Conservation (phyloP, 768 basidiomycete genomes). For the Kwoniella dendrophila region DNA sequence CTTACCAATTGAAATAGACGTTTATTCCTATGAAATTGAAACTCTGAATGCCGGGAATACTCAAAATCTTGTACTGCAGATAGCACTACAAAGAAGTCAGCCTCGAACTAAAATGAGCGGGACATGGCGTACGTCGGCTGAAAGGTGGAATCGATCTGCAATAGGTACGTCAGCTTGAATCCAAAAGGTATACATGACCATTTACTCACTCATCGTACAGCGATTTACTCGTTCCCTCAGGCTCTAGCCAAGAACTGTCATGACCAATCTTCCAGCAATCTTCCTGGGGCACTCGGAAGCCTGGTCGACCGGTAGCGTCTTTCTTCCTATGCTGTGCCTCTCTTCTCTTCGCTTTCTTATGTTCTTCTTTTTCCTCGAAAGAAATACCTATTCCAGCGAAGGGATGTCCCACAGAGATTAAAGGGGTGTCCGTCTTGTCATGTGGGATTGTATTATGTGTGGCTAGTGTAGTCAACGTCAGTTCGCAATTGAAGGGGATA, state of each 20-base stretch:
- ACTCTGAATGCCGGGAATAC: conserved; percentile 33
- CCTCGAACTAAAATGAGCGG: not conserved
- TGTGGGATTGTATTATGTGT: not conserved
- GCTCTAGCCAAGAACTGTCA: conserved; percentile 35
- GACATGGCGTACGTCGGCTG: conserved; percentile 30
- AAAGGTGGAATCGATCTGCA: conserved; percentile 39
- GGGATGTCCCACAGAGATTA: conserved; percentile 3
- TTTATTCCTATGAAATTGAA: conserved; percentile 33
- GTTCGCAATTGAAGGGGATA: not conserved
- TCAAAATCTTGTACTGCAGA: conserved; percentile 41
- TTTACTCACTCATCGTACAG: conserved; percentile 32
- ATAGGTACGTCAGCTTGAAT: conserved; percentile 8
- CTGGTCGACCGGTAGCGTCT: not conserved
- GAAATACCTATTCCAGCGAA: conserved; percentile 3
- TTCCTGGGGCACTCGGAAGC: conserved; percentile 16
- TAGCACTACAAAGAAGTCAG: conserved; percentile 27
- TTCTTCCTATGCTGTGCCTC: not conserved
- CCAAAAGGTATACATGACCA: not conserved
- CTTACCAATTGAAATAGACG: conserved; percentile 37
- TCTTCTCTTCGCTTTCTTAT: not conserved
- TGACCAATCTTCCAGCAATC: conserved; percentile 43
- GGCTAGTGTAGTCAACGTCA: not conserved
- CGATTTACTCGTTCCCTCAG: conserved; percentile 29
- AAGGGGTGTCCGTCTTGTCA: not conserved
- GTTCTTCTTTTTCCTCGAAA: conserved; percentile 13